Evolutionary conservation across 2,329 filamentous ascomycete species (phyloP).

Genomic region (Clarireedia monteithiana): DNA sequence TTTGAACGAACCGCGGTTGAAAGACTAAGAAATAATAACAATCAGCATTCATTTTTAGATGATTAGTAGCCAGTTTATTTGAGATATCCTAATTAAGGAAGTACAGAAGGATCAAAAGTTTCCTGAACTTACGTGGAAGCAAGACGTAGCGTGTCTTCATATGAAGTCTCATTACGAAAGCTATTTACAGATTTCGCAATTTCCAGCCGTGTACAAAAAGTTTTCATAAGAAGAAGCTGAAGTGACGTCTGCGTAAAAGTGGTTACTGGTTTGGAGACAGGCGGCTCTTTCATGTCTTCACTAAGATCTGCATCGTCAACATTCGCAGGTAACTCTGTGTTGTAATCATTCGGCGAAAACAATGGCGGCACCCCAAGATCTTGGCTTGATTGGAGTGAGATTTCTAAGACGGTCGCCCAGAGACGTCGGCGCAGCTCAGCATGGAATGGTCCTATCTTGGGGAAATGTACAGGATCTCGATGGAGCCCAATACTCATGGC

Average conservation of each 20-base stretch:
- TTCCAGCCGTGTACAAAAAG: slow-evolving; percentile 36
- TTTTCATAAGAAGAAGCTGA: slow-evolving; percentile 38
- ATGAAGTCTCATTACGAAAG: slow-evolving; percentile 35
- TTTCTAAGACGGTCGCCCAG: slow-evolving; percentile 48
- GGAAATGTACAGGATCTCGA: slow-evolving; percentile 44
- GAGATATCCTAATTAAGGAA: no score
- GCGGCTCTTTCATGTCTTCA: slow-evolving; percentile 27
- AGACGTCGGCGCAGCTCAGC: slow-evolving; percentile 47
- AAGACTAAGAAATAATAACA: not conserved
- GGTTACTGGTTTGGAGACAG: slow-evolving; percentile 18
- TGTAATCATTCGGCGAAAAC: slow-evolving; percentile 39
- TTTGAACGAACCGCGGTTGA: not conserved
- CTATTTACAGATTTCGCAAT: slow-evolving; percentile 41
- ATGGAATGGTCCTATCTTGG: slow-evolving; percentile 38
- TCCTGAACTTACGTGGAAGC: slow-evolving; percentile 30
- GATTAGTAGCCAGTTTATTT: no score
- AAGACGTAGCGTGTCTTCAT: slow-evolving; percentile 39
- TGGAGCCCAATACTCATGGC: slow-evolving; percentile 52
- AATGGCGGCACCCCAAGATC: slow-evolving; percentile 44
- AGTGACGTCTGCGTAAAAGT: slow-evolving; percentile 42
- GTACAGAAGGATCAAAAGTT: no score
- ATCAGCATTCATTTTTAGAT: no score
- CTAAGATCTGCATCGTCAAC: slow-evolving; percentile 44
- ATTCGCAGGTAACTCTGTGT: slow-evolving; percentile 42
- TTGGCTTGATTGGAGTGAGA: slow-evolving; percentile 43